phyloP scores from a whole-genome alignment of 495 filamentous ascomycete species.

The Lophiostoma macrostomum region DNA sequence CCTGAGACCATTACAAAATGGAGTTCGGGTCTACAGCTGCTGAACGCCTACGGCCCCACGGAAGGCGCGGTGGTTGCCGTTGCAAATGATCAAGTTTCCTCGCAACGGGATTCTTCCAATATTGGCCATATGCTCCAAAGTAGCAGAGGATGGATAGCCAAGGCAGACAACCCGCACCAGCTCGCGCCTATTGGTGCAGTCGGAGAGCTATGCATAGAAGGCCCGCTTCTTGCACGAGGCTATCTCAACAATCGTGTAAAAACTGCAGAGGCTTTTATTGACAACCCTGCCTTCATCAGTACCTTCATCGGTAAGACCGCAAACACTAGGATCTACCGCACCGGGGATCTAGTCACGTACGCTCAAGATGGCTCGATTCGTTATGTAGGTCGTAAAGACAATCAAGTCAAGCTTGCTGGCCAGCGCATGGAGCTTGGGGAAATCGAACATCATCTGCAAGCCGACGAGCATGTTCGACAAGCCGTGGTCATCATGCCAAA shows the following conservation, averaged over 20 bases:
- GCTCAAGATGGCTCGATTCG: conserved; percentile 36
- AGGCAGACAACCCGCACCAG: conserved; percentile 46
- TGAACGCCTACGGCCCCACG: conserved; percentile 53
- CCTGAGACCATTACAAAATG: conserved; percentile 43
- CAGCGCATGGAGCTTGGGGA: conserved; percentile 32
- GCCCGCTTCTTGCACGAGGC: conserved; percentile 51
- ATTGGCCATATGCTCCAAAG: conserved; percentile 35
- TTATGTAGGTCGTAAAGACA: conserved; percentile 30
- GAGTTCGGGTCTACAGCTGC: conserved; percentile 42
- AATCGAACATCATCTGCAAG: conserved; percentile 35
- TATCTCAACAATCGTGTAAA: conserved; percentile 51
- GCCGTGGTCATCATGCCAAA: conserved; percentile 41
- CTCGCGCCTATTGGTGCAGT: conserved; percentile 51
- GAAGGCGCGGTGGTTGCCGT: conserved; percentile 46
- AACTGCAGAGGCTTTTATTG: conserved; percentile 48
- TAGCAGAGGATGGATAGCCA: conserved; percentile 47
- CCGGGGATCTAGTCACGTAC: conserved; percentile 45
- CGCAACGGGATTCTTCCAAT: conserved; percentile 27
- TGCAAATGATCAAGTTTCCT: conserved; percentile 23
- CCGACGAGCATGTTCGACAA: conserved; percentile 37
- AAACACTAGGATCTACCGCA: conserved; percentile 47
- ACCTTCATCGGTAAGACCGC: conserved; percentile 11
- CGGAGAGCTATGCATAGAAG: conserved; percentile 56
- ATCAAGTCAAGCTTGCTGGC: conserved; percentile 33
- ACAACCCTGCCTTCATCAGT: conserved; percentile 46